These are phyloP conservation scores for Hanseniaspora clermontiae DNA, from an alignment of 805 yeast species.

Conservation along the genomic window DNA sequence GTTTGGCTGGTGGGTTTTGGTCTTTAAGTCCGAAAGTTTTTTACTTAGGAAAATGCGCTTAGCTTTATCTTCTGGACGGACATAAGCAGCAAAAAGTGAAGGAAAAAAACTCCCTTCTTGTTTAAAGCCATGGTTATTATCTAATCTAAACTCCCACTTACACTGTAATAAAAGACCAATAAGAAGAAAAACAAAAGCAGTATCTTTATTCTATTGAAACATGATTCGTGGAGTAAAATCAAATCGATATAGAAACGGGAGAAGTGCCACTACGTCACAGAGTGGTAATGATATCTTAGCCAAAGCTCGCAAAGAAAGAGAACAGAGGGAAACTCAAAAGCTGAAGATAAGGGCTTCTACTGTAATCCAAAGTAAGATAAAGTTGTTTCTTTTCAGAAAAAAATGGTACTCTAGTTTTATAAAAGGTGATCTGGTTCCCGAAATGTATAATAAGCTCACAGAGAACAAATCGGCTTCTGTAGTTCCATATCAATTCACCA, in stretches of 20 bases:
- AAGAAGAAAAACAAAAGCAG: too few relatives aligned
- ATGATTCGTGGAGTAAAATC: constrained; percentile 2
- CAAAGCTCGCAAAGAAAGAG: constrained; percentile 4
- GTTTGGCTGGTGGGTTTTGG: too few relatives aligned
- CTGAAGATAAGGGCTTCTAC: not conserved
- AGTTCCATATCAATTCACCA: not conserved
- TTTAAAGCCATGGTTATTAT: too few relatives aligned
- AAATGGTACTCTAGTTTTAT: not conserved
- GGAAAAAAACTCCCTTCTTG: too few relatives aligned
- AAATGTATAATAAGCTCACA: not conserved
- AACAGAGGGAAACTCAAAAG: not conserved
- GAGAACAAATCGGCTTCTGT: not conserved
- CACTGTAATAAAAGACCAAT: too few relatives aligned
- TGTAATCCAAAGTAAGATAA: not conserved
- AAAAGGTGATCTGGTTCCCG: not conserved
- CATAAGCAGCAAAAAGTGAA: too few relatives aligned
- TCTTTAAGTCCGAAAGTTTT: too few relatives aligned
- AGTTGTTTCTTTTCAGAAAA: not conserved
- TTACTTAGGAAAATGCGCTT: too few relatives aligned
- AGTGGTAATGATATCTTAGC: not conserved
- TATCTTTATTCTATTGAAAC: not conserved
- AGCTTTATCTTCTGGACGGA: too few relatives aligned
- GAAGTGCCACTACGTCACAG: not conserved
- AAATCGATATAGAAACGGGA: not conserved
- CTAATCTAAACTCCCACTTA: too few relatives aligned